Evolutionary conservation across 169 alveolate genomes (phyloP).

Genomic region (Sarcocystis neurona): DNA sequence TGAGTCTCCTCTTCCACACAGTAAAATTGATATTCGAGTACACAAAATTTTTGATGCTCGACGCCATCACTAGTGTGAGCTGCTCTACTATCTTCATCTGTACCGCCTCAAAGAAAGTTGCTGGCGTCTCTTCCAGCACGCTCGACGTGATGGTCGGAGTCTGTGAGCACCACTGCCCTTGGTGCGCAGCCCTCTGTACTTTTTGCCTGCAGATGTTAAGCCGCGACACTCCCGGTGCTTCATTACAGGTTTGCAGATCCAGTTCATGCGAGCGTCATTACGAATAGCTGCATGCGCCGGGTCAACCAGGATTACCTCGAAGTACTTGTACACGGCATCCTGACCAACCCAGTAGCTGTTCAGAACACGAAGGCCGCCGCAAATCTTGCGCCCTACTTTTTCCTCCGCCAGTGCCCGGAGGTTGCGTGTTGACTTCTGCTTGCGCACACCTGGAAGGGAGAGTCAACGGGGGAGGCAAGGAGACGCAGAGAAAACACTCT

Average conservation of each 20-base stretch:
- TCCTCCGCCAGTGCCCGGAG: constrained; percentile 98
- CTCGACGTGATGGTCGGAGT: constrained; percentile 94
- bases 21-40: too few species aligned
- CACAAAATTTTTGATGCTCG: too few species aligned
- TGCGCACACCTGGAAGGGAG: constrained; percentile 87
- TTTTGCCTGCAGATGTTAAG: constrained; percentile 91
- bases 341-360: constrained; percentile 99
- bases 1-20: too few species aligned
- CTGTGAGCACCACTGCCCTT: constrained; percentile 94
- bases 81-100: too few species aligned
- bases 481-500: neutral
- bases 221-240: constrained; percentile 99
- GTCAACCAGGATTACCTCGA: constrained; percentile 97
- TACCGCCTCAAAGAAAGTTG: constrained; percentile 92
- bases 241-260: constrained; percentile 96
- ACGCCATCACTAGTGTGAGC: too few species aligned
- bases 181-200: constrained; percentile 89
- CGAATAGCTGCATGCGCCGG: constrained; percentile 98
- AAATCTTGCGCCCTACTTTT: constrained; percentile 95
- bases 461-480: neutral
- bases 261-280: constrained; percentile 97
- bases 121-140: constrained; percentile 95
- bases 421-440: constrained; percentile 95
- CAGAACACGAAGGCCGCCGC: constrained; percentile 96
- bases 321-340: constrained; percentile 98